Base-by-base conservation (phyloP, 768 basidiomycete species). In the Panellus pusillus region DNA sequence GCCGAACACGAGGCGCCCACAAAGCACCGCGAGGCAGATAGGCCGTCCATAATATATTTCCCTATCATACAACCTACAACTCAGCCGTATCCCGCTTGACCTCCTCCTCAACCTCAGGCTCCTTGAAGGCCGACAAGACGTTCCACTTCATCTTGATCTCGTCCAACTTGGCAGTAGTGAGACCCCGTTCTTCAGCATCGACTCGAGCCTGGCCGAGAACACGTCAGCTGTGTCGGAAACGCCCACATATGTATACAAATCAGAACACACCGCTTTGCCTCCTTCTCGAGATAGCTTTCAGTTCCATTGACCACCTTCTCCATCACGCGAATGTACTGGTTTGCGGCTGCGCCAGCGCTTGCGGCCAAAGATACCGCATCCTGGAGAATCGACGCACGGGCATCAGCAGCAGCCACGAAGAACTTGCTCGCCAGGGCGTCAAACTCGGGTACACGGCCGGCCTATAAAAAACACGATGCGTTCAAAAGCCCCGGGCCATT, bases 81-180 rank as follows among this genome's bases (percentile, higher is more conserved):
- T 70, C 69, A 17, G 66, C 72, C 47, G 72, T 69, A 20, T 67
- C 68, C 32, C 73, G 52, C 58, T 67, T 72, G 55, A 70, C 68
- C 63, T 74, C 66, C 31, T 55, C 63, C 42, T 70, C 70, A 24
- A 24, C 24, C 50, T 72, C 72, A 8, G 65, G 67, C 58, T 71
- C 70, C 31, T 66, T 57, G 57, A 93, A 92, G 0, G 88, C 81
- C 14, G 72, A 68, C 44, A 93, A 79, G 62, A 98, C 82, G 74
- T 98, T 98, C 49, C 83, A 79, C 75, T 96, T 98, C 68, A 90
- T 80, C 72, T 91, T 89, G 66, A 98, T 86, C 74, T 98, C 93
- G 66, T 99, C 97, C 39, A 94, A 72, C 73, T 98, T 98, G 38
- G 77, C 71, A 0, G 81, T 77, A 8, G 88, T 77, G 39, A 98